Evolutionary conservation across 169 alveolate species (phyloP).

Genomic region (Theileria parva): DNA sequence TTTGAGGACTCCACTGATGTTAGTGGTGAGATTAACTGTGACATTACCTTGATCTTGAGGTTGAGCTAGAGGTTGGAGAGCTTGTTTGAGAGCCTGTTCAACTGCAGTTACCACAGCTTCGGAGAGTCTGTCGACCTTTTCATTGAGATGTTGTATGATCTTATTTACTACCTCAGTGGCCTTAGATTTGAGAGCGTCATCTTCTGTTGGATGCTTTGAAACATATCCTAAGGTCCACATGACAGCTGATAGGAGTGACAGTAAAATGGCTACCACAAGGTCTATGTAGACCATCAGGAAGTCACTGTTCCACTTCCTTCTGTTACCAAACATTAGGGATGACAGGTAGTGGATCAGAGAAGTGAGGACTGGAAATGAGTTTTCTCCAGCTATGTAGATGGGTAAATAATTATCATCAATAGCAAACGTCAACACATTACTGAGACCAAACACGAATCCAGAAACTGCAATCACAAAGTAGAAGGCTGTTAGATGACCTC

Average conservation of each 20-base stretch:
- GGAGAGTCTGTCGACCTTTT: no score
- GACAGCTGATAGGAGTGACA: not conserved
- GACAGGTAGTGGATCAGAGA: not conserved
- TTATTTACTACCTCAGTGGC: no score
- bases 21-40: no score
- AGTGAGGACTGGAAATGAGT: not conserved
- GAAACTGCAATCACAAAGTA: not conserved
- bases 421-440: not conserved
- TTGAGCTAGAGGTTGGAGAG: no score
- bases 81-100: no score
- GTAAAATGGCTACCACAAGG: not conserved
- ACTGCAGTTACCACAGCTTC: no score
- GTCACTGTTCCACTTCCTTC: not conserved
- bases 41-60: no score
- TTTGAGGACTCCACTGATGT: no score
- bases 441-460: not conserved
- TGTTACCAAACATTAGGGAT: not conserved
- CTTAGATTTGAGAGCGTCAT: no score
- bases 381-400: not conserved
- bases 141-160: no score
- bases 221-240: not conserved
- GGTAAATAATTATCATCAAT: not conserved
- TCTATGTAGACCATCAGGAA: not conserved
- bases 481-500: not conserved
- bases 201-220: no score